Percentiles rank a stretch among this genome's conserved stretches.
phyloP scores from a whole-genome alignment of 805 yeast genomes.

The Henningerozyma blattae region DNA sequence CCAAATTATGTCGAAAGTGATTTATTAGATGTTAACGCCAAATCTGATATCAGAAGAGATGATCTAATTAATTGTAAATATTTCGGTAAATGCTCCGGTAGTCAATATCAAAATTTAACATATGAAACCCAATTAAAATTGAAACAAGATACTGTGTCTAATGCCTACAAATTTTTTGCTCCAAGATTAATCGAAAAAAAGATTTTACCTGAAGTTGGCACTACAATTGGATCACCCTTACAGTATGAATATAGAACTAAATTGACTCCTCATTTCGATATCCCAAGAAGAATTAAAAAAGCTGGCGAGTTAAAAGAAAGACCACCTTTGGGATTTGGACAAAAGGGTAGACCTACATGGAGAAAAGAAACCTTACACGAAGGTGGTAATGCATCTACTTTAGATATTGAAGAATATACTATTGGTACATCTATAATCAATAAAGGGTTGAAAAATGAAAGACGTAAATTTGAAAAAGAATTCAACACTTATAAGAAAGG shows the following conservation, averaged over 20 bases:
- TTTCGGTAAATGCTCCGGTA: constrained; percentile 89
- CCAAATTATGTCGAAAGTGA: constrained; percentile 68
- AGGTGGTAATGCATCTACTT: constrained; percentile 52
- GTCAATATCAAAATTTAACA: constrained; percentile 76
- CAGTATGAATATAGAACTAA: constrained; percentile 77
- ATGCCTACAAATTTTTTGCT: constrained; percentile 74
- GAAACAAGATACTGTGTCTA: constrained; percentile 62
- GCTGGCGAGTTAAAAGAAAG: constrained; percentile 24
- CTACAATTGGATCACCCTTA: constrained; percentile 67
- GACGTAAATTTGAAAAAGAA: constrained; percentile 39
- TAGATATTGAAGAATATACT: constrained; percentile 89
- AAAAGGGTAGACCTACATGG: constrained; percentile 71
- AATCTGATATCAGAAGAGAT: constrained; percentile 39
- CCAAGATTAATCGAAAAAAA: constrained; percentile 34
- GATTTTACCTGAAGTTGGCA: constrained; percentile 46
- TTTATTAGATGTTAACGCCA: constrained; percentile 37
- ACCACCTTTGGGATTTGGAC: constrained; percentile 84
- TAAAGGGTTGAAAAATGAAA: constrained; percentile 58
- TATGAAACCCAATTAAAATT: constrained; percentile 63
- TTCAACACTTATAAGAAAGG: constrained; percentile 51
- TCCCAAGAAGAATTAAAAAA: constrained; percentile 45
- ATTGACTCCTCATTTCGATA: constrained; percentile 88
- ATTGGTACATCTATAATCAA: constrained; percentile 79
- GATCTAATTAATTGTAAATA: constrained; percentile 55
- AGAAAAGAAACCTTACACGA: constrained; percentile 30